A percentile compares a stretch with the other conserved stretches of the same genome.
These are phyloP conservation scores for Candida quercuum DNA, from an alignment of 805 yeast genomes.

Conservation along the genomic window DNA sequence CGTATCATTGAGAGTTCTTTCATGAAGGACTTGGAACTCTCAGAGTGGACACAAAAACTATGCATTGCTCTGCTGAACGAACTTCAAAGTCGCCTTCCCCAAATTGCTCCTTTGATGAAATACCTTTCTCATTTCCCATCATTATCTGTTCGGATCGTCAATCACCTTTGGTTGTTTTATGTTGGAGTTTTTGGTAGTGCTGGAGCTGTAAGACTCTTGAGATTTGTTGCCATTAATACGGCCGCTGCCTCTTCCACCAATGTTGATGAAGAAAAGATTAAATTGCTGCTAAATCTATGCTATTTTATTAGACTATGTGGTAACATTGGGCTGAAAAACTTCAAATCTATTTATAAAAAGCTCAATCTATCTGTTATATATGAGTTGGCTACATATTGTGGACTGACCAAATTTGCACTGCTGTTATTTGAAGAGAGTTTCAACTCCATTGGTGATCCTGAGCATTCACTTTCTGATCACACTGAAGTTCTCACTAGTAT, in stretches of 20 bases:
- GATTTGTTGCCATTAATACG: conserved; percentile 1
- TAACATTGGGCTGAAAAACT: conserved; percentile 11
- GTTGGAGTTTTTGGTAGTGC: conserved; percentile 11
- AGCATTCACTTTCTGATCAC: conserved; percentile 5
- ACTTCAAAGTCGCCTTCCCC: conserved; percentile 2
- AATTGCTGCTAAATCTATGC: conserved; percentile 20
- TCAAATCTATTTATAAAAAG: conserved; percentile 14
- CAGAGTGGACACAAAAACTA: conserved; percentile 12
- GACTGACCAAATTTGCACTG: conserved; percentile 26
- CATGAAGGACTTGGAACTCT: neutral
- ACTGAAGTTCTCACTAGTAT: conserved; percentile 24
- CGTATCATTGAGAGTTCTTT: neutral
- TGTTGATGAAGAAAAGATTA: conserved; percentile 5
- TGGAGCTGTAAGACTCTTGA: conserved; percentile 12
- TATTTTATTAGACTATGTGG: conserved; percentile 24
- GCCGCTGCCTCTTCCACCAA: neutral
- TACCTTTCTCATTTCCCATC: conserved; percentile 11
- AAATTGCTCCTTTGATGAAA: conserved; percentile 3
- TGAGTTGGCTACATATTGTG: conserved; percentile 18
- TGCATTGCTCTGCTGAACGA: conserved; percentile 7
- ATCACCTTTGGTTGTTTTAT: conserved; percentile 25
- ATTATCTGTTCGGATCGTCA: conserved; percentile 24
- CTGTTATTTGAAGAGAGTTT: conserved; percentile 31
- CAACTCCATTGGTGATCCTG: conserved; percentile 5
- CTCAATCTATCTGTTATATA: conserved; percentile 17